Evolutionary conservation across 2,329 filamentous ascomycete species (phyloP).

Genomic region (Alternaria sp.): DNA sequence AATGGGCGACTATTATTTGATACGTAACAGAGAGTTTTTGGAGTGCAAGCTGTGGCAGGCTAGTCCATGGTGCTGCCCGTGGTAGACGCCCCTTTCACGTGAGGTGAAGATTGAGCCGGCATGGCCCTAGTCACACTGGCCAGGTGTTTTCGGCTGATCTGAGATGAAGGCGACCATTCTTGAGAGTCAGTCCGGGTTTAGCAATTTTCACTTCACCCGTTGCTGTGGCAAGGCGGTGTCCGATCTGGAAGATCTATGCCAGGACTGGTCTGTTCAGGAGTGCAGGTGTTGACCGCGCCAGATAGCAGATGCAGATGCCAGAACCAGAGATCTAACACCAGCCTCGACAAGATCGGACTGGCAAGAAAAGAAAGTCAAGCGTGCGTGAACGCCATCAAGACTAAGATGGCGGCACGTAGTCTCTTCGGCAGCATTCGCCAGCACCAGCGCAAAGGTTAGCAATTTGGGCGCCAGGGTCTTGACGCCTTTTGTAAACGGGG

Average conservation of each 20-base stretch:
- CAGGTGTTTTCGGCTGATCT: slow-evolving; percentile 42
- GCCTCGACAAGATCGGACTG: slow-evolving; percentile 4
- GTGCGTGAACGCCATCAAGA: slow-evolving; percentile 5
- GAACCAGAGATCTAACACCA: neutral
- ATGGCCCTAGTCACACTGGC: slow-evolving; percentile 28
- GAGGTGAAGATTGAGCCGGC: slow-evolving; percentile 29
- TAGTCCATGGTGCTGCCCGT: slow-evolving; percentile 14
- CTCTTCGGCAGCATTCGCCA: slow-evolving; percentile 12
- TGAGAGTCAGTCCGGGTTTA: slow-evolving; percentile 25
- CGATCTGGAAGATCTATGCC: slow-evolving; percentile 29
- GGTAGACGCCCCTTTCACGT: slow-evolving; percentile 39
- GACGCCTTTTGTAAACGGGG: slow-evolving; percentile 33
- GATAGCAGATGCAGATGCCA: neutral
- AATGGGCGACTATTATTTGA: slow-evolving; percentile 31
- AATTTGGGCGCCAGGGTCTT: slow-evolving; percentile 30
- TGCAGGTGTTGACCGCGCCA: neutral
- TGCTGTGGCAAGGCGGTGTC: slow-evolving; percentile 23
- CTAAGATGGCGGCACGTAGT: slow-evolving; percentile 19
- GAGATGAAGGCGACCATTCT: slow-evolving; percentile 21
- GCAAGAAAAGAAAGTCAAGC: slow-evolving; percentile 11
- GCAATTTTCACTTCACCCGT: slow-evolving; percentile 28
- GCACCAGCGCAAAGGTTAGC: neutral
- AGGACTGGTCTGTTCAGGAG: slow-evolving; percentile 6
- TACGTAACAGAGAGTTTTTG: slow-evolving; percentile 21
- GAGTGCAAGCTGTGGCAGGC: slow-evolving; percentile 13